Evolutionary conservation across 208 protist genomes (phyloP).

Genomic region (Kentomonas sorsogonicus): DNA sequence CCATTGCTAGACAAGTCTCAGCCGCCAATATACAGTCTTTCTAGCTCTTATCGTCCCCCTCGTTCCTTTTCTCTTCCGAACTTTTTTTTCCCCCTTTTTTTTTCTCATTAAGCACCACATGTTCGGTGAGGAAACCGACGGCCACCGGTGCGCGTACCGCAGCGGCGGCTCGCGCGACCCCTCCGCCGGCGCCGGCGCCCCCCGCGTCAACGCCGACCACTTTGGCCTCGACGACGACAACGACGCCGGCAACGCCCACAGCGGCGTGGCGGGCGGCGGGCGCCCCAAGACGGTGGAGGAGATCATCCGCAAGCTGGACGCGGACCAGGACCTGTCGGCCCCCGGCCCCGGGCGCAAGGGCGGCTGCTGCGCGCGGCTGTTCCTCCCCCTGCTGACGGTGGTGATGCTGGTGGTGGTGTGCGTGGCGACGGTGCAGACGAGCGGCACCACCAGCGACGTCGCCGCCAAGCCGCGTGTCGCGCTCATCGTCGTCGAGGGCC

Average conservation of each 20-base stretch:
- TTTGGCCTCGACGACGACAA: constrained; percentile 8
- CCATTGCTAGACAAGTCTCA: too few relatives aligned
- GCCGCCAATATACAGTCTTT: too few relatives aligned
- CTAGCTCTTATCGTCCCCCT: too few relatives aligned
- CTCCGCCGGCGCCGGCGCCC: not conserved
- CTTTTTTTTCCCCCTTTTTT: too few relatives aligned
- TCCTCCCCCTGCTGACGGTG: constrained; percentile 43
- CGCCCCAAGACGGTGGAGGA: constrained; percentile 48
- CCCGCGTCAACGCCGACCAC: constrained; percentile 1
- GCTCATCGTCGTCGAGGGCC: constrained; percentile 64
- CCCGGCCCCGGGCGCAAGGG: constrained; percentile 39
- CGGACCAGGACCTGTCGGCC: constrained; percentile 37
- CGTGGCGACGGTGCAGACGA: constrained; percentile 29
- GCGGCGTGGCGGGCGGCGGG: constrained; percentile 4
- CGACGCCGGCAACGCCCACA: not conserved
- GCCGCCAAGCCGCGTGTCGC: constrained; percentile 42
- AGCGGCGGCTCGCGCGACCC: not conserved
- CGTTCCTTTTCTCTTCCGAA: too few relatives aligned
- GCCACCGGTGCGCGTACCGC: not conserved
- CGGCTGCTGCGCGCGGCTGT: constrained; percentile 64
- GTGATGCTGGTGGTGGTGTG: constrained; percentile 30
- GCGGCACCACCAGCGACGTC: constrained; percentile 28
- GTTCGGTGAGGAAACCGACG: not conserved
- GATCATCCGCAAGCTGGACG: constrained; percentile 42
- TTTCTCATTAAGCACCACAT: too few relatives aligned